Evolutionary conservation across 148 eudicot genomes (phyloP).

Genomic region (Silene uniflora): DNA sequence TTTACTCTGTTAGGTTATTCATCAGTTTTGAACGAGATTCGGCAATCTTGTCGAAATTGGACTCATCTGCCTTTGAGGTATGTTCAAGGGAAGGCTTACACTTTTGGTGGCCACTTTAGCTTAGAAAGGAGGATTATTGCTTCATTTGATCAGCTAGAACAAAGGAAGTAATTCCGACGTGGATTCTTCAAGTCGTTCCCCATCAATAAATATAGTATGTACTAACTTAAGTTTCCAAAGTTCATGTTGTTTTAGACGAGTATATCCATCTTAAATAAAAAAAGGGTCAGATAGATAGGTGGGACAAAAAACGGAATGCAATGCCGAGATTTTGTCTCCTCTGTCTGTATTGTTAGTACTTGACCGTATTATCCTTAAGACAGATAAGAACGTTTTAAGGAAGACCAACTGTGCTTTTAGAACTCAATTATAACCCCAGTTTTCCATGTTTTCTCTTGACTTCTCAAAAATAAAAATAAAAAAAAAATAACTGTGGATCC

Average conservation of each 20-base stretch:
- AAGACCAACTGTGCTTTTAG: too few species aligned
- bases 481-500: neutral
- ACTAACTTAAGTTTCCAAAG: neutral
- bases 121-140: constrained; percentile 45
- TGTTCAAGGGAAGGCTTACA: constrained; percentile 42
- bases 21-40: constrained; percentile 47
- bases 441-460: neutral
- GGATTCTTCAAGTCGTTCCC: constrained; percentile 73
- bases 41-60: constrained; percentile 30
- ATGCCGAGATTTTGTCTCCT: too few species aligned
- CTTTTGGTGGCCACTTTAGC: constrained; percentile 72
- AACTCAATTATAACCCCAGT: neutral
- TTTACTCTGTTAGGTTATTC: constrained; percentile 49
- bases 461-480: too few species aligned
- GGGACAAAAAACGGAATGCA: too few species aligned
- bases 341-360: too few species aligned
- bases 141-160: constrained; percentile 45
- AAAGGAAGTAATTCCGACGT: constrained; percentile 51
- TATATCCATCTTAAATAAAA: too few species aligned
- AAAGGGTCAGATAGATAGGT: too few species aligned
- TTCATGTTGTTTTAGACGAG: too few species aligned
- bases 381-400: too few species aligned
- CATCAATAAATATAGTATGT: constrained; percentile 53
- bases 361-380: too few species aligned
- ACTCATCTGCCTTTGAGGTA: constrained; percentile 40